Base-by-base conservation (phyloP, 2,329 filamentous ascomycete species). In the Xylaria sp. region DNA sequence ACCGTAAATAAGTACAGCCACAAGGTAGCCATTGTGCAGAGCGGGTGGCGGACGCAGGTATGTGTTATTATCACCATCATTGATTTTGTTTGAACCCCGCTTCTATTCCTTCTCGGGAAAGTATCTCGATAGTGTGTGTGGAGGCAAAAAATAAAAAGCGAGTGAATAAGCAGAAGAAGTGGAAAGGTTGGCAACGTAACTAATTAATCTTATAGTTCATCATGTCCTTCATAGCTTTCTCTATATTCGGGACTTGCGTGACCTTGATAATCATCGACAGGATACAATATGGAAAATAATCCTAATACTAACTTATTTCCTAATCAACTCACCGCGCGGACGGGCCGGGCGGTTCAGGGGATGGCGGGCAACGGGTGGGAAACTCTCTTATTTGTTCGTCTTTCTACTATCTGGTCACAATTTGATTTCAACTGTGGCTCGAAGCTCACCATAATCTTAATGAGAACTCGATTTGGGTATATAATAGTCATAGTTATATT, bases 41-140 rank as follows among this genome's bases (percentile, higher is more conserved):
- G 90, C 34, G 96, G 96, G 0, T 96, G 93, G 91, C 95, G 93
- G 80, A 98, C 96, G 43, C 94, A 98, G 78, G 80, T 90, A 53
- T 66, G 36, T 52, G n/a, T 45, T 20, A 3, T 46, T 8, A 18
- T 36, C 32, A 10, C 45, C n/a, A 1, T 41, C 15, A 5, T 28
- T 18, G 23, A 2, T 46, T 15, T 41, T 36, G 3, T 39, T 39
- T 39, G 36, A 39, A 34, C 36, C 36, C 36, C 36, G 36, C 36
- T 18, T 39, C 36, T 15, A 30, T 39, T 15, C 36, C 13, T 18
- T 39, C 13, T 7, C 13, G 13, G 36, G 36, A 39, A 18, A 39
- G 15, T 12, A 34, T 34, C 32, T 34, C 10, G 32, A 34, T 34
- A 36, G 34, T 36, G 34, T 12, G n/a, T 39, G 12, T 39, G 13